A percentile compares a stretch with the other conserved stretches of the same genome.
Conservation (phyloP, 148 eudicot species). For the Nepenthes mirabilis region DNA sequence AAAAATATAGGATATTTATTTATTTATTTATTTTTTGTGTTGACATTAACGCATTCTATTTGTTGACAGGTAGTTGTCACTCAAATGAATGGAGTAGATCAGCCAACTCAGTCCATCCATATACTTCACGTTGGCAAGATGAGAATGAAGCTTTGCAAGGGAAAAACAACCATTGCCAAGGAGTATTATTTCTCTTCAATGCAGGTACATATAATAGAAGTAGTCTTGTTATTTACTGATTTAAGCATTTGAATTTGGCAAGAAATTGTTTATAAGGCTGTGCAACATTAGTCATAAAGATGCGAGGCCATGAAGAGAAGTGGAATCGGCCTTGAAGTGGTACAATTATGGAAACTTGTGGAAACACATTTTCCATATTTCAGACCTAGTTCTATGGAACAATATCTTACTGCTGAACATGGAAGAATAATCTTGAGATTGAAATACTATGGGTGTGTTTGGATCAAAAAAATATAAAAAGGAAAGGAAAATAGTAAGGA, state of each 20-base stretch:
- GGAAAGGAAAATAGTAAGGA: no score
- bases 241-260: neutral
- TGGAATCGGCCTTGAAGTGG: no score
- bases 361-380: no score
- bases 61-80: slow-evolving; percentile 66
- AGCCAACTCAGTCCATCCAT: slow-evolving; percentile 65
- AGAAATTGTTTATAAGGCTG: neutral
- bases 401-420: no score
- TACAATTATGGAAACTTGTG: no score
- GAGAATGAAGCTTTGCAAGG: slow-evolving; percentile 93
- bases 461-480: no score
- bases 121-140: slow-evolving; percentile 87
- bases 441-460: no score
- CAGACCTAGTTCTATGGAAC: no score
- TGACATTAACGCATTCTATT: neutral
- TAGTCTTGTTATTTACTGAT: neutral
- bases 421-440: no score
- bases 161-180: slow-evolving; percentile 72
- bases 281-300: no score
- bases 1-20: no score
- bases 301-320: no score
- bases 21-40: neutral
- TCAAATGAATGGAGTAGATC: slow-evolving; percentile 80
- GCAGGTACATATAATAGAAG: slow-evolving; percentile 44
- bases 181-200: slow-evolving; percentile 82